Conservation (phyloP, 192 early-diverging fungal genomes). For the Linderina pennispora region DNA sequence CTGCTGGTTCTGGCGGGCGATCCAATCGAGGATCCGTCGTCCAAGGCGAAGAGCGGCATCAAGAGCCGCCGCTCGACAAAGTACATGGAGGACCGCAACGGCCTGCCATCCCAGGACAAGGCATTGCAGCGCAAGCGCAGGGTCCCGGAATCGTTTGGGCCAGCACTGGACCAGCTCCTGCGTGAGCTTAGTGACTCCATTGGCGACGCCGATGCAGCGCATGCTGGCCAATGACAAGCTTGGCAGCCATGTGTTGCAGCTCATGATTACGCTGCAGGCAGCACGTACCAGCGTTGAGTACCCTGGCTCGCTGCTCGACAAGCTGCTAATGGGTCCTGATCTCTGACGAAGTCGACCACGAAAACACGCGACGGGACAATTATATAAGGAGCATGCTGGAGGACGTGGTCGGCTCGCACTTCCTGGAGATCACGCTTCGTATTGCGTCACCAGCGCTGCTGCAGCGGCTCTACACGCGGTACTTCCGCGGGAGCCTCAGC, state of each 20-base stretch:
- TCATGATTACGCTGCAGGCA: conserved; percentile 29
- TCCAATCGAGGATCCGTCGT: conserved; percentile 40
- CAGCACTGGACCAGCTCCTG: conserved; percentile 51
- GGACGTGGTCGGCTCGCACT: conserved; percentile 71
- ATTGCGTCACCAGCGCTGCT: conserved; percentile 49
- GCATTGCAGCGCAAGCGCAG: conserved; percentile 3
- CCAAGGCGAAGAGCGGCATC: conserved; percentile 48
- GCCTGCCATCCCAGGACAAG: conserved; percentile 5
- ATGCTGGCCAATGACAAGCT: conserved; percentile 57
- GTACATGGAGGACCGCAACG: conserved; percentile 46
- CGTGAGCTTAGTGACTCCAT: conserved; percentile 45
- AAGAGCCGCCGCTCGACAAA: conserved; percentile 71
- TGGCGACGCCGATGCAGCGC: conserved; percentile 48
- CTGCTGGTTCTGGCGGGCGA: conserved; percentile 65
- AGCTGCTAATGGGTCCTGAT: conserved; percentile 51
- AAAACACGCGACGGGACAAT: conserved; percentile 45
- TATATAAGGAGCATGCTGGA: conserved; percentile 55
- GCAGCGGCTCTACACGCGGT: conserved; percentile 57
- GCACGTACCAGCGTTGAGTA: conserved; percentile 6
- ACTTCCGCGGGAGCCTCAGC: conserved; percentile 57
- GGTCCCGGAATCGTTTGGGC: conserved; percentile 61
- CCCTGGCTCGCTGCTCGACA: conserved; percentile 48
- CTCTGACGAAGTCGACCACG: conserved; percentile 32
- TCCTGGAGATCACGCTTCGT: conserved; percentile 66
- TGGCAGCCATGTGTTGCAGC: conserved; percentile 77